Evolutionary conservation across 1,139 yeast species (phyloP), one percentile per base, ranked within the genome.

Genomic region (Yamadazyma blattariae): DNA sequence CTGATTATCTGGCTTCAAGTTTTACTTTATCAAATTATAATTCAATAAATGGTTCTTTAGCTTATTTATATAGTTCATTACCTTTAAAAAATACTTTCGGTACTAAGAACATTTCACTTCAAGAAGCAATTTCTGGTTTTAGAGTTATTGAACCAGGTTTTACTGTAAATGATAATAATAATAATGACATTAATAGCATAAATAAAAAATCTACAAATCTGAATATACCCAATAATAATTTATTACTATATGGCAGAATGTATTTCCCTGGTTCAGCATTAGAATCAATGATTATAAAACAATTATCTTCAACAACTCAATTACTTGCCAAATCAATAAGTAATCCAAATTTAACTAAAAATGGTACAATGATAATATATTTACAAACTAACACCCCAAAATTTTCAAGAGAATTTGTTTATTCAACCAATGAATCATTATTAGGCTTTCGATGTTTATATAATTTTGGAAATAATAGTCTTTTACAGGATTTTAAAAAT

Each of bases 391-490:
- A 84, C 51, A 69, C 77, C 1, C 80, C 82, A 1, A 72, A 71
- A 37, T 76, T 76, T 46, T 77, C 86, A 51, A 77, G 85, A 38
- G 98, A 94, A 54, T 70, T 81, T 43, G 74, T 90, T 7, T 88
- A 80, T 56, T 85, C 95, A n/a, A 82, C 96, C 7, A 87, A 86
- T 48, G 97, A 92, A 51, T 79, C 90, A 0, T 66, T 94, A n/a
- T 50, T 88, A 19, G 98, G 98, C 0, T 74, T 87, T 44, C 64
- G 97, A 38, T 79, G 84, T 33, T 65, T 90, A 33, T 88, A 87
- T 57, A 87, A 85, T 48, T 67, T 88, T 39, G 77, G 82, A 4
- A 62, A 68, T 8, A 52, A 63, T 25, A 17, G 7, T 5, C 19
- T 17, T 17, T 7, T 17, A 5, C 19, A 17, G 7, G 19, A 17